Evolutionary conservation across 2,329 filamentous ascomycete species (phyloP).

Genomic region (Moelleriella libera): DNA sequence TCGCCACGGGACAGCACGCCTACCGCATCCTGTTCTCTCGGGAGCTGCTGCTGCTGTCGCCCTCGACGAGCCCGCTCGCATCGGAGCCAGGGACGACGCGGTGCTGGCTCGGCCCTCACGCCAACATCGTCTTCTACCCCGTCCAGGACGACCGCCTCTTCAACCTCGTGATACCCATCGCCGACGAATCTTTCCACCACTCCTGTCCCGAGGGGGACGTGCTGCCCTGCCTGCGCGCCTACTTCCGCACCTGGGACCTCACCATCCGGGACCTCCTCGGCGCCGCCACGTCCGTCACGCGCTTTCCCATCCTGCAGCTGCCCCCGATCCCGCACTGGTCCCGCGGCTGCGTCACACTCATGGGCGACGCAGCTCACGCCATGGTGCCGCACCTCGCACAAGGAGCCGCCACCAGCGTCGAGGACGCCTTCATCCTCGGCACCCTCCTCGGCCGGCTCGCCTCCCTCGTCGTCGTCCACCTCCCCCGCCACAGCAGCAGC

Average conservation of each 20-base stretch:
- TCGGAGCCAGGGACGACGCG: slow-evolving; percentile 50
- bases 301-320: neutral
- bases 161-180: too few species aligned
- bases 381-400: slow-evolving; percentile 12
- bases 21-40: too few species aligned
- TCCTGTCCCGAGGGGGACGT: neutral
- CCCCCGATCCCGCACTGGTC: slow-evolving; percentile 3
- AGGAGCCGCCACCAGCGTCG: slow-evolving; percentile 12
- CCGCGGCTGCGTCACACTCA: slow-evolving; percentile 5
- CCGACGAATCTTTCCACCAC: slow-evolving; percentile 3
- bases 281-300: too few species aligned
- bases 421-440: slow-evolving; percentile 8
- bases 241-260: neutral
- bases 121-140: slow-evolving; percentile 4
- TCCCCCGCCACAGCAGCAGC: too few species aligned
- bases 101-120: slow-evolving; percentile 31
- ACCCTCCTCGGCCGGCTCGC: too few species aligned
- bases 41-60: too few species aligned
- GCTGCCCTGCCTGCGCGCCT: neutral
- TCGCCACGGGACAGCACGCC: too few species aligned
- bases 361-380: slow-evolving; percentile 9
- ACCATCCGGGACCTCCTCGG: neutral
- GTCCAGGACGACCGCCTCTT: slow-evolving; percentile 1
- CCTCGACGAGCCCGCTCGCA: too few species aligned
- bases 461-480: too few species aligned